These are phyloP conservation scores for Solanum aculeatissimum DNA, from an alignment of 305 asterid species.

Conservation along the genomic window DNA sequence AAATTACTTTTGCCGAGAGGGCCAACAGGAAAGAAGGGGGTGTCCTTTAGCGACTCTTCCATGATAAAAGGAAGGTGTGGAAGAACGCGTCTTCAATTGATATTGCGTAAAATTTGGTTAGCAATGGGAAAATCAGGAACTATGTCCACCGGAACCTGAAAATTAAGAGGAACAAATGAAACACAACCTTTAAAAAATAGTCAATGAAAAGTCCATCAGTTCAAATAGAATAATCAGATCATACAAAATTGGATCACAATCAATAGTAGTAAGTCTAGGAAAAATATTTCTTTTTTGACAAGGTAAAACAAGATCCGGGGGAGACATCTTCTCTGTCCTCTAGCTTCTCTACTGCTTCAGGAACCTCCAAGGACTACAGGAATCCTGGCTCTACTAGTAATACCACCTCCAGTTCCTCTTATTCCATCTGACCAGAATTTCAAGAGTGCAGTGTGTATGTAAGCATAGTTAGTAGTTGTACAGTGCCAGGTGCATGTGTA, in stretches of 20 bases:
- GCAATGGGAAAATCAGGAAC: slow-evolving; percentile 44
- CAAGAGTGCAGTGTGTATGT: too few relatives aligned
- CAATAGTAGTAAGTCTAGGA: background rate
- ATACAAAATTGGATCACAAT: background rate
- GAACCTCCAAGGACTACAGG: too few relatives aligned
- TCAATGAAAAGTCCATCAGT: background rate
- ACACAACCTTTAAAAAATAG: background rate
- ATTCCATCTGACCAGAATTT: too few relatives aligned
- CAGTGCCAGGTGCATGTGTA: too few relatives aligned
- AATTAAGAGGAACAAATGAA: background rate
- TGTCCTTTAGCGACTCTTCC: background rate
- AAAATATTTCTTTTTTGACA: too few relatives aligned
- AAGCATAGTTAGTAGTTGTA: too few relatives aligned
- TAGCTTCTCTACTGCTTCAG: too few relatives aligned
- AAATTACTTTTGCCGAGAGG: background rate
- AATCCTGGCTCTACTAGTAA: too few relatives aligned
- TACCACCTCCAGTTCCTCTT: too few relatives aligned
- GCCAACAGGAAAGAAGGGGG: background rate
- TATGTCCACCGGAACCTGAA: slow-evolving; percentile 93
- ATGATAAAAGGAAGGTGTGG: background rate
- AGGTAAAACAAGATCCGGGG: background rate
- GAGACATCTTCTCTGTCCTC: too few relatives aligned
- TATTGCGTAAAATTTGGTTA: slow-evolving; percentile 31
- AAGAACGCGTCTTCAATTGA: slow-evolving; percentile 9
- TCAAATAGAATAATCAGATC: background rate